Conservation (phyloP, 2,329 filamentous ascomycete genomes). For the Didymosphaeria variabile region DNA sequence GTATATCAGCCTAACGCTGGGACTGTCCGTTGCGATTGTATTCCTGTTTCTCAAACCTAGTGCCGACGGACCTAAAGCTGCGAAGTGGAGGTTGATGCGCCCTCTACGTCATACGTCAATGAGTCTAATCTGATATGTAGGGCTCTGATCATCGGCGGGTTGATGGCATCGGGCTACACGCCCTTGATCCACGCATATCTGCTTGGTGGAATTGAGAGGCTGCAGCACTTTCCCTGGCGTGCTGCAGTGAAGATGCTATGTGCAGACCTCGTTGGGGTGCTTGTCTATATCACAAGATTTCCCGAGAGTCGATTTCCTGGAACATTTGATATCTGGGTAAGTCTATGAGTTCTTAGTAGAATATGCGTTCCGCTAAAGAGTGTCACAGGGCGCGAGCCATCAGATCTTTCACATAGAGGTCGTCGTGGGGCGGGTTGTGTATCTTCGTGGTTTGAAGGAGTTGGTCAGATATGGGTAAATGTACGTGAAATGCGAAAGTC, state of each 20-base stretch:
- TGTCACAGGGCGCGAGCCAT: constrained; percentile 13
- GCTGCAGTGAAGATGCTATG: not conserved
- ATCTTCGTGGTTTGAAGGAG: constrained; percentile 7
- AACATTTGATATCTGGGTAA: constrained; percentile 17
- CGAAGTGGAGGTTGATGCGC: not conserved
- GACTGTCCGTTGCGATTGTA: not conserved
- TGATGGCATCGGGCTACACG: constrained; percentile 1
- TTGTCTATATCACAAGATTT: constrained; percentile 10
- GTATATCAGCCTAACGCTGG: constrained; percentile 9
- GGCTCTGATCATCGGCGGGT: constrained; percentile 2
- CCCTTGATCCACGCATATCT: constrained; percentile 3
- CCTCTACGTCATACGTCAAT: not conserved
- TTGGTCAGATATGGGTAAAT: constrained; percentile 15
- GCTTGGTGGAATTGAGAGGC: not conserved
- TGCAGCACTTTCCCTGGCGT: constrained; percentile 4
- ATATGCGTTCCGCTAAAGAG: not conserved
- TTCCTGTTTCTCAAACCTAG: constrained; percentile 5
- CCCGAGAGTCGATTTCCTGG: constrained; percentile 8
- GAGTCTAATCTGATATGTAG: not conserved
- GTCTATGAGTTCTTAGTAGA: not conserved
- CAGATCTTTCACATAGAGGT: constrained; percentile 15
- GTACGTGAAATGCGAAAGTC: not conserved
- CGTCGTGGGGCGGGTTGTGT: constrained; percentile 11
- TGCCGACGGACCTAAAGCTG: constrained; percentile 6
- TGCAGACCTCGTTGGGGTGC: not conserved